Percentiles rank a stretch among this genome's conserved stretches.
phyloP scores from a whole-genome alignment of 78 protist species.

The Dictyostelium citrinum region DNA sequence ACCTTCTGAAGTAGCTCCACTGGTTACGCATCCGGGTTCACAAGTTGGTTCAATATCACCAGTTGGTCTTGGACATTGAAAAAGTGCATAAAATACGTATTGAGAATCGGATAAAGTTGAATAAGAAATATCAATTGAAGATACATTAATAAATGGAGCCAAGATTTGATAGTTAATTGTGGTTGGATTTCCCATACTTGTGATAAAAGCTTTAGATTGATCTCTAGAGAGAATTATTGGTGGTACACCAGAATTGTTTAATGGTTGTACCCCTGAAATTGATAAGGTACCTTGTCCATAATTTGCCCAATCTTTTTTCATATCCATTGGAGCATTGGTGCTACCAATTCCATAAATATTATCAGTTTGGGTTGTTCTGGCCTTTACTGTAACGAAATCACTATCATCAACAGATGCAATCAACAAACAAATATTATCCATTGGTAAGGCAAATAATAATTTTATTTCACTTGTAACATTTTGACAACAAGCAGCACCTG shows the following conservation, averaged over 20 bases:
- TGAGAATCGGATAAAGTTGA: conserved; percentile 1
- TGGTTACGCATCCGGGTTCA: not conserved
- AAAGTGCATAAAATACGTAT: conserved; percentile 16
- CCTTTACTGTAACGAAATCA: not conserved
- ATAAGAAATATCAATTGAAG: not conserved
- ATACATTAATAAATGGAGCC: not conserved
- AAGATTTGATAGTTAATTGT: conserved; percentile 1
- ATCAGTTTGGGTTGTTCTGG: not conserved
- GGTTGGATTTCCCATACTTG: not conserved
- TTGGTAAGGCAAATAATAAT: not conserved
- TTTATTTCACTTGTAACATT: conserved; percentile 1
- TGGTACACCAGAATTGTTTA: not conserved
- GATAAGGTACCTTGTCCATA: not conserved
- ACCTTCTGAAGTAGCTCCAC: not conserved
- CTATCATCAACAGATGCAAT: not conserved
- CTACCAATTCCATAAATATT: not conserved
- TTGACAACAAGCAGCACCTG: conserved; percentile 3
- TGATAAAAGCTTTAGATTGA: not conserved
- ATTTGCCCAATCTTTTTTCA: not conserved
- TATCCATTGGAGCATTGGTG: not conserved
- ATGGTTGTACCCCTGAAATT: not conserved
- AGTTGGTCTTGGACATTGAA: not conserved
- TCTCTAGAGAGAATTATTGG: not conserved
- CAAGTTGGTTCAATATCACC: not conserved
- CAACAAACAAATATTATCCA: not conserved